These are phyloP conservation scores for Backusella parvicylindrica DNA, from an alignment of 192 early-diverging fungal genomes.

Conservation along the genomic window DNA sequence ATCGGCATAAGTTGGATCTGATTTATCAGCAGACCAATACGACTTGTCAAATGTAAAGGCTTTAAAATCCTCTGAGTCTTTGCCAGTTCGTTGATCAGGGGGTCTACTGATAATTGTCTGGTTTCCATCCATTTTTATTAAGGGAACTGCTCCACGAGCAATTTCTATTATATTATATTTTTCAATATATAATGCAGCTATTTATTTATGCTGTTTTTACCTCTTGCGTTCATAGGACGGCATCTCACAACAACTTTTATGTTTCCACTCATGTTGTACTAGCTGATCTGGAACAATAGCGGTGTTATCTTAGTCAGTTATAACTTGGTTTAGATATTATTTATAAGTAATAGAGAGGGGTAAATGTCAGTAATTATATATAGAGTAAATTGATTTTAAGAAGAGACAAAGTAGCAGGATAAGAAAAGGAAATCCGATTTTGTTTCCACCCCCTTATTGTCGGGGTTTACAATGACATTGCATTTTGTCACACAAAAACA, in stretches of 20 bases:
- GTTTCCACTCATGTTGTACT: constrained; percentile 32
- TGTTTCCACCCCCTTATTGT: not conserved
- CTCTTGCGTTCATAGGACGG: constrained; percentile 72
- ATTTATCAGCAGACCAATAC: constrained; percentile 79
- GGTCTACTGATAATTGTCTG: constrained; percentile 65
- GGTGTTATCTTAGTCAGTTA: not conserved
- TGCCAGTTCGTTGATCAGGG: constrained; percentile 32
- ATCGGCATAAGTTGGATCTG: constrained; percentile 59
- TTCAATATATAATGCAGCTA: not conserved
- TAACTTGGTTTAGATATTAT: not conserved
- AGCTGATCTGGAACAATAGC: not conserved
- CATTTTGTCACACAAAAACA: not conserved
- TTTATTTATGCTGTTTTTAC: constrained; percentile 21
- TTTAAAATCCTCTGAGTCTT: constrained; percentile 45
- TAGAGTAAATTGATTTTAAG: not conserved
- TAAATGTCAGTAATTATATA: not conserved
- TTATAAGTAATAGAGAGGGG: not conserved
- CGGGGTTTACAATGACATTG: not conserved
- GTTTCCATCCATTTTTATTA: constrained; percentile 71
- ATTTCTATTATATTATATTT: constrained; percentile 40
- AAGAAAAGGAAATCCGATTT: not conserved
- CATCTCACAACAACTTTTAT: constrained; percentile 79
- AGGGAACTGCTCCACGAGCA: constrained; percentile 55
- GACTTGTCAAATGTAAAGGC: constrained; percentile 85
- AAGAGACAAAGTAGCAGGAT: not conserved